These are phyloP conservation scores for Paraconiothyrium sp. DNA, from an alignment of 2,329 filamentous ascomycete species.

Conservation along the genomic window DNA sequence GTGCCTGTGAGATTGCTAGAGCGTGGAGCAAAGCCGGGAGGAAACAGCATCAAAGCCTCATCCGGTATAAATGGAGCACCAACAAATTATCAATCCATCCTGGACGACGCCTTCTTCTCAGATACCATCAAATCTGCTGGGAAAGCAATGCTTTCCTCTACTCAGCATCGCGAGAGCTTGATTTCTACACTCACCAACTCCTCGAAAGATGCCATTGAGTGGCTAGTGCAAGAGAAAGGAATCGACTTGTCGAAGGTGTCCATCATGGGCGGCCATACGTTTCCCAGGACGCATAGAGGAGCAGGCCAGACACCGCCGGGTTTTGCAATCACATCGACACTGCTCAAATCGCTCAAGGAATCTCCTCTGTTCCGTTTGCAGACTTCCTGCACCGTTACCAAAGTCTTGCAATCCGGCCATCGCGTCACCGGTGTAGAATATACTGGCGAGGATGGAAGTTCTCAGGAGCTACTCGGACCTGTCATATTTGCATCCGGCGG, in stretches of 20 bases:
- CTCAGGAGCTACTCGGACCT: constrained; percentile 58
- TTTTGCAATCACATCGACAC: constrained; percentile 64
- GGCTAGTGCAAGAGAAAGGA: constrained; percentile 66
- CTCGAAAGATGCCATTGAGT: constrained; percentile 63
- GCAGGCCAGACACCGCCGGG: constrained; percentile 66
- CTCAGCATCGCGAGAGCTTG: constrained; percentile 52
- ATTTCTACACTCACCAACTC: constrained; percentile 59
- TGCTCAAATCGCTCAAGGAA: constrained; percentile 63
- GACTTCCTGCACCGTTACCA: constrained; percentile 64
- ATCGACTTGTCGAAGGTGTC: constrained; percentile 68
- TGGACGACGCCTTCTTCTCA: constrained; percentile 59
- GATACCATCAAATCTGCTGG: constrained; percentile 70
- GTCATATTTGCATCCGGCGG: constrained; percentile 71
- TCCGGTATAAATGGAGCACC: constrained; percentile 72
- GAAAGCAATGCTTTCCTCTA: constrained; percentile 39
- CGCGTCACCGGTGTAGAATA: constrained; percentile 65
- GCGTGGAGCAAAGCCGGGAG: constrained; percentile 67
- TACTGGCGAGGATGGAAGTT: constrained; percentile 40
- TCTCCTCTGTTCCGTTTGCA: constrained; percentile 62
- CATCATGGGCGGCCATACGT: constrained; percentile 67
- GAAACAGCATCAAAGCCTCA: constrained; percentile 73
- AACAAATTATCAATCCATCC: constrained; percentile 63
- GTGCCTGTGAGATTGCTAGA: constrained; percentile 68
- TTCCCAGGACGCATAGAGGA: constrained; percentile 67
- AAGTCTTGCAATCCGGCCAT: constrained; percentile 51